Evolutionary conservation across 495 filamentous ascomycete genomes (phyloP).

Genomic region (Platismatia glauca): DNA sequence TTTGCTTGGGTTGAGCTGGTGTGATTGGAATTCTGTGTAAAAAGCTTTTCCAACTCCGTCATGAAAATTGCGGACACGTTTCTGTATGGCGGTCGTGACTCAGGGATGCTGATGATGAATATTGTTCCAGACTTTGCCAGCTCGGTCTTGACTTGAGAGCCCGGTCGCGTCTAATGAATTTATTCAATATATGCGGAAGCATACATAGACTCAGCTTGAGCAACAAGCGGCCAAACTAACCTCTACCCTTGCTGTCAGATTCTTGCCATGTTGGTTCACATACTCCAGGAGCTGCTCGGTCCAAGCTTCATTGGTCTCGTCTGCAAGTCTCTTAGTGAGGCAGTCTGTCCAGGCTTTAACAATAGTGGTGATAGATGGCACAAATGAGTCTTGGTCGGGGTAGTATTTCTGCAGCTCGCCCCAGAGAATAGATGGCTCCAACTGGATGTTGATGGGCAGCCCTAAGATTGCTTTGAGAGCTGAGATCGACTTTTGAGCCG

Average conservation of each 20-base stretch:
- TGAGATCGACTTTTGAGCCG: background rate
- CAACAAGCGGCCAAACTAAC: background rate
- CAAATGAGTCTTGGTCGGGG: background rate
- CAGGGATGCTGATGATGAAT: background rate
- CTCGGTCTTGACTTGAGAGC: background rate
- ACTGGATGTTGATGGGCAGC: background rate
- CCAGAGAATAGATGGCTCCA: background rate
- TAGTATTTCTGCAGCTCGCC: background rate
- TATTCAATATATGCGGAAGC: background rate
- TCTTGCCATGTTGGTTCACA: background rate
- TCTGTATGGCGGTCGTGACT: background rate
- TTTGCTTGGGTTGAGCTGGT: background rate
- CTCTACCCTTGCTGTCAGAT: background rate
- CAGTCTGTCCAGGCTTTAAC: background rate
- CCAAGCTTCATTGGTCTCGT: background rate
- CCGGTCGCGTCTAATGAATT: background rate
- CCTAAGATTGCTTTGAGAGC: background rate
- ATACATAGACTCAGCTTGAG: background rate
- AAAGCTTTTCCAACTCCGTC: background rate
- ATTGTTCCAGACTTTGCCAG: background rate
- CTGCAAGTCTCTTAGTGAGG: background rate
- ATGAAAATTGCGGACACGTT: background rate
- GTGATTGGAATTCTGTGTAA: background rate
- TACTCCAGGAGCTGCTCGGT: background rate
- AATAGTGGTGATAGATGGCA: background rate